Evolutionary conservation across 768 basidiomycete species (phyloP), one percentile per base, ranked within the genome.

Genomic region (Exidia glandulosa): DNA sequence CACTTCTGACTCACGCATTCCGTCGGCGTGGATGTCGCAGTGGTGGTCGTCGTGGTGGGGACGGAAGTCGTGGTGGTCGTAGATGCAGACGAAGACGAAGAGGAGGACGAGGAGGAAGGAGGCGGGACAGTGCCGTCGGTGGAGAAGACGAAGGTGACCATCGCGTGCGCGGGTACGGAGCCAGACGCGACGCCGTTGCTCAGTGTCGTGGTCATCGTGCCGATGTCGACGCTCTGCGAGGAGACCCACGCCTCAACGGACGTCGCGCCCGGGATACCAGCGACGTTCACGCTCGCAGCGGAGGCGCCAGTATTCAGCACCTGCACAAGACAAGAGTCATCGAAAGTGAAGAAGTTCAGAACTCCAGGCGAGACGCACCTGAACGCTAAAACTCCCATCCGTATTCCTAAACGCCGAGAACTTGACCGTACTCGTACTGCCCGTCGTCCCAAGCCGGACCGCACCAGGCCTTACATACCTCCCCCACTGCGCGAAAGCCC

Each of bases 401-500:
- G 47, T 58, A 29, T 62, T 62, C 36, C 57, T 56, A 54, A 62
- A 62, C 33, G 61, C 61, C 23, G 23, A 48, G 47, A 62, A 52
- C 5, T 30, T 29, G n/a, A 62, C 31, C 23, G 31, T 47, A 23
- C 29, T 34, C 2, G 33, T 52, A 34, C 36, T 37, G 16, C 58
- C 58, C 16, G 58, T 29, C 10, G 61, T 59, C 12, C 27, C n/a
- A 2, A 62, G 48, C 5, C 61, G 58, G 14, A 52, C 48, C 23
- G 61, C 61, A n/a, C 61, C 61, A 31, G 61, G 61, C 12, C 58
- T 48, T 32, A 62, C 57, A 58, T 36, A 62, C 25, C 61, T 48
- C 29, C 54, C 59, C 57, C 58, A 62, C 36, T 32, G 25, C n/a
- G 61, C 61, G 30, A 62, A 59, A 13, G 61, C 61, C 61, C 61